These are phyloP conservation scores for Mycena leptocephala DNA, from an alignment of 768 basidiomycete species.

Conservation along the genomic window DNA sequence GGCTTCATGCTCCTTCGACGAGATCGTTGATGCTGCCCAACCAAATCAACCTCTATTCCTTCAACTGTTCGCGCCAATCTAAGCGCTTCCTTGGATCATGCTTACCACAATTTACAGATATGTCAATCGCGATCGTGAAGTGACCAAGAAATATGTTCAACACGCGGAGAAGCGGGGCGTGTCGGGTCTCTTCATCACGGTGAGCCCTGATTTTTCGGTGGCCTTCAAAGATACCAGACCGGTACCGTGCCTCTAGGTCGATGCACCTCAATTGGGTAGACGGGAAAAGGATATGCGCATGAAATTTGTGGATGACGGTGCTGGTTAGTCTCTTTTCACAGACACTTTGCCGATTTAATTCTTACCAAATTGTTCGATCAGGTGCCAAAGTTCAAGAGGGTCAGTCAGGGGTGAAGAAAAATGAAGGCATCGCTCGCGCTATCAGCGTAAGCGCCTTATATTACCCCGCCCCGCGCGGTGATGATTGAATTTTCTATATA, in stretches of 20 bases:
- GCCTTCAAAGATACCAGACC: background rate
- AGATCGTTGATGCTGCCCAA: slow-evolving; percentile 89
- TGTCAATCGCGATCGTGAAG: slow-evolving; percentile 91
- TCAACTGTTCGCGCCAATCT: slow-evolving; percentile 73
- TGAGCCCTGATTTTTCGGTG: slow-evolving; percentile 45
- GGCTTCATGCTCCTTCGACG: slow-evolving; percentile 96
- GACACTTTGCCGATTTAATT: background rate
- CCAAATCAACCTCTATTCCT: slow-evolving; percentile 89
- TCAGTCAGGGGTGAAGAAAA: slow-evolving; percentile 76
- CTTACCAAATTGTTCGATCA: background rate
- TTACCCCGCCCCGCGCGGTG: background rate
- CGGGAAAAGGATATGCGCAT: slow-evolving; percentile 98
- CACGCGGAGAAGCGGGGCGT: slow-evolving; percentile 94
- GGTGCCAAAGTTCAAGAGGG: slow-evolving; percentile 68
- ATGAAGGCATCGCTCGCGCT: slow-evolving; percentile 94
- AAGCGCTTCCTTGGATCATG: background rate
- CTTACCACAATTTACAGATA: slow-evolving; percentile 63
- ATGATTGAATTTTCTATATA: slow-evolving; percentile 44
- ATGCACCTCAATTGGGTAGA: slow-evolving; percentile 96
- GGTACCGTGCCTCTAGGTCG: slow-evolving; percentile 47
- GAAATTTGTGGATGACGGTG: slow-evolving; percentile 89
- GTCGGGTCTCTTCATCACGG: slow-evolving; percentile 96
- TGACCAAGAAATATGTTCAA: slow-evolving; percentile 90
- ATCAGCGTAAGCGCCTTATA: slow-evolving; percentile 76
- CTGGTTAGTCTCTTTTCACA: slow-evolving; percentile 29